phyloP scores from a whole-genome alignment of 257 asterid genomes.

The Datura wrightii region DNA sequence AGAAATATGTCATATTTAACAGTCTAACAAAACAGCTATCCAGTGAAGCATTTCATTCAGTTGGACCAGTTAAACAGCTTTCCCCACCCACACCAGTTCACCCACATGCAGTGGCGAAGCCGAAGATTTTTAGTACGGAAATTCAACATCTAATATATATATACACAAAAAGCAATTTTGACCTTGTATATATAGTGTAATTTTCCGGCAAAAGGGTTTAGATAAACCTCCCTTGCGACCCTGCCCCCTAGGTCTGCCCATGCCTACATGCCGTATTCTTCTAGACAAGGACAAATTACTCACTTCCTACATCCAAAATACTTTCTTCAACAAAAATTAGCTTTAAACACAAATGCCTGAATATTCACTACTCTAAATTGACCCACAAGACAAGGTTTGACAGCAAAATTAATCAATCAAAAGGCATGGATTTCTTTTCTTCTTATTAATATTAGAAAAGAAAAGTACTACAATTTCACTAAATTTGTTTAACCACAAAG shows the following conservation, averaged over 20 bases:
- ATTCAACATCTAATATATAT: background rate
- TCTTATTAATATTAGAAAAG: slow-evolving; percentile 13
- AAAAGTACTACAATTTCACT: background rate
- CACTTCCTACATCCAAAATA: background rate
- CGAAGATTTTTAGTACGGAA: background rate
- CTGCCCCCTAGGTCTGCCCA: background rate
- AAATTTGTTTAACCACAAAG: background rate
- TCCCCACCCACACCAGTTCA: slow-evolving; percentile 11
- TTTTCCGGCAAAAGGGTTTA: background rate
- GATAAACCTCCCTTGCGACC: background rate
- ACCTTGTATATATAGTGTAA: background rate
- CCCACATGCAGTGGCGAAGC: background rate
- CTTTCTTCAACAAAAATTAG: background rate
- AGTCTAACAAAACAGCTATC: slow-evolving; percentile 20
- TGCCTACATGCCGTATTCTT: background rate
- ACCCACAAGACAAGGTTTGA: slow-evolving; percentile 13
- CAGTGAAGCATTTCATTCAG: slow-evolving; percentile 20
- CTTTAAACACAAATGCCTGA: slow-evolving; percentile 4
- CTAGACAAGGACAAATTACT: slow-evolving; percentile 21
- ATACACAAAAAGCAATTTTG: background rate
- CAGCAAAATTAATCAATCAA: background rate
- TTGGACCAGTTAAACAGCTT: background rate
- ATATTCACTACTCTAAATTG: background rate
- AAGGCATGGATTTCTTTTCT: slow-evolving; percentile 10
- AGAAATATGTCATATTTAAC: background rate